These are phyloP conservation scores for Nymphaea thermarum DNA, from an alignment of 164 flowering plant species.

Conservation along the genomic window DNA sequence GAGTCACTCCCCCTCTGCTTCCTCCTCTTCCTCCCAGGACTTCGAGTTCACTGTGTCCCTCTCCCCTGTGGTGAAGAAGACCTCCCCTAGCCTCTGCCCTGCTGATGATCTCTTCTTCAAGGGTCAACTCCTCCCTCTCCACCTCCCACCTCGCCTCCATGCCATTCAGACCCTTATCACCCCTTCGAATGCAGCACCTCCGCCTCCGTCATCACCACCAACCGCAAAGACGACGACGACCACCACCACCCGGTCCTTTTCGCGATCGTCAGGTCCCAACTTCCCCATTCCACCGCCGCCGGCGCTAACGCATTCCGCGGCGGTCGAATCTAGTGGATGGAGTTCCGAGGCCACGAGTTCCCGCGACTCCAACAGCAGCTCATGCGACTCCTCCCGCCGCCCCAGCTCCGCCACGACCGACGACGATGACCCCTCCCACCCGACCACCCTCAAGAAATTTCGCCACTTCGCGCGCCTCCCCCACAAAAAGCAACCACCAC, in stretches of 20 bases:
- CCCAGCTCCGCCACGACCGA: slow-evolving; percentile 1
- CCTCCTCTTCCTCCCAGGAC: slow-evolving; percentile 74
- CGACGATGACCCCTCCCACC: slow-evolving; percentile 65
- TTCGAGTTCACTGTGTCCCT: slow-evolving; percentile 76
- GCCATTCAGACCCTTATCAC: slow-evolving; percentile 76
- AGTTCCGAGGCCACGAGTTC: slow-evolving; percentile 29
- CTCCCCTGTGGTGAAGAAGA: slow-evolving; percentile 38
- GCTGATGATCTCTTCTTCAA: slow-evolving; percentile 97
- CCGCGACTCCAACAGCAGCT: slow-evolving; percentile 62
- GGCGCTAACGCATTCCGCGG: neutral
- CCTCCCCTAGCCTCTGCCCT: slow-evolving; percentile 39
- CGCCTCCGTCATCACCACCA: slow-evolving; percentile 16
- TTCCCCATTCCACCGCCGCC: neutral
- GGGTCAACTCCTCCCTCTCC: slow-evolving; percentile 83
- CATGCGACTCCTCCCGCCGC: slow-evolving; percentile 25
- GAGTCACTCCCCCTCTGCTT: slow-evolving; percentile 36
- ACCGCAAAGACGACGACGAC: too few species aligned
- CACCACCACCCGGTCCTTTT: too few species aligned
- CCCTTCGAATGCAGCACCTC: slow-evolving; percentile 40
- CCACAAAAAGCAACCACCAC: neutral
- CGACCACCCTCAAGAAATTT: slow-evolving; percentile 29
- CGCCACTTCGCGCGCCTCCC: neutral
- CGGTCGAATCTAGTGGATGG: neutral
- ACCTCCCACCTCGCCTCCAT: slow-evolving; percentile 70
- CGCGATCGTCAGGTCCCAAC: neutral